Evolutionary conservation across 2,329 filamentous ascomycete genomes (phyloP).

Genomic region (Simplicillium aogashimaense): DNA sequence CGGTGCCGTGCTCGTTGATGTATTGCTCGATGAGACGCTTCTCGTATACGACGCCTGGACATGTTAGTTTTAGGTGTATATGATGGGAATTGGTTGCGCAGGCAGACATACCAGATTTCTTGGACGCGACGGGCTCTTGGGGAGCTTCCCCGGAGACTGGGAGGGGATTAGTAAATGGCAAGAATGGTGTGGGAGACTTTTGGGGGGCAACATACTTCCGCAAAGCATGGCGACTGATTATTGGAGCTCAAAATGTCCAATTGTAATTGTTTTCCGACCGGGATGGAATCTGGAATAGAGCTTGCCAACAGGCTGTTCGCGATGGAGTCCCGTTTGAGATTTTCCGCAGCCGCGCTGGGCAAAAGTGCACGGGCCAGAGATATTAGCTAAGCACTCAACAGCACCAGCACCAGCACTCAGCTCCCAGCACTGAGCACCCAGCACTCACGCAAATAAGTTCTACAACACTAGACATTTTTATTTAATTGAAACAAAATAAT

Average conservation of each 20-base stretch:
- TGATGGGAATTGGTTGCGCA: not conserved
- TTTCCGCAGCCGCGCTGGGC: not conserved
- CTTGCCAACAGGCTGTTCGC: not conserved
- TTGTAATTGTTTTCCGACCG: not conserved
- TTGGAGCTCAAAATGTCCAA: conserved; percentile 13
- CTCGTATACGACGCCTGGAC: conserved; percentile 77
- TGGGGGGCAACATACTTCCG: conserved; percentile 26
- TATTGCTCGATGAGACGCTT: conserved; percentile 92
- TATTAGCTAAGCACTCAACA: not conserved
- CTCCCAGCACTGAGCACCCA: no score
- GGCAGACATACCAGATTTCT: conserved; percentile 68
- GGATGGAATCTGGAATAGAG: conserved; percentile 2
- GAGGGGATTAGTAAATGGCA: conserved; percentile 4
- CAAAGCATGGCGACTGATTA: conserved; percentile 33
- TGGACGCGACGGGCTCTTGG: conserved; percentile 87
- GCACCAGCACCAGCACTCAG: no score
- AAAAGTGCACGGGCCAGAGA: not conserved
- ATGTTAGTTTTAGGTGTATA: not conserved
- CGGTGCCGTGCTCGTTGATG: conserved; percentile 84
- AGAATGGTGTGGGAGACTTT: no score
- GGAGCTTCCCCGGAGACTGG: conserved; percentile 93
- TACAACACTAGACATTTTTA: no score
- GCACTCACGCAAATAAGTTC: no score
- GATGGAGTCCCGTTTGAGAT: conserved; percentile 1
- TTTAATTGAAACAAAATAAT: no score